Evolutionary conservation across 495 filamentous ascomycete species (phyloP).

Genomic region (Neurospora sp.): DNA sequence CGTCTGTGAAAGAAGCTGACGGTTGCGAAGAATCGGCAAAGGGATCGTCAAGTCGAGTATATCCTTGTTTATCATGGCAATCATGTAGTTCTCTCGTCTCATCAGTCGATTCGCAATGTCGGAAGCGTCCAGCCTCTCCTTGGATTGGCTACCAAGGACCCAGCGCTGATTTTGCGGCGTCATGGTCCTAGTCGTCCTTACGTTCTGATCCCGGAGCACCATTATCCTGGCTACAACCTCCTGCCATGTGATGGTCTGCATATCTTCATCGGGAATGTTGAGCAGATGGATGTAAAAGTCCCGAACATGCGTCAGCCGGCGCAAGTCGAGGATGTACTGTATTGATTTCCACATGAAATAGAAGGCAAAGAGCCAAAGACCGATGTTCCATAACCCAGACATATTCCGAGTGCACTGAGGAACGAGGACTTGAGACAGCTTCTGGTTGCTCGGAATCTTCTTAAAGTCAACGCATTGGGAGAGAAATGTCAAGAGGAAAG

Average conservation of each 20-base stretch:
- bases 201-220: slow-evolving; percentile 76
- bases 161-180: slow-evolving; percentile 41
- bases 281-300: slow-evolving; percentile 85
- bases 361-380: slow-evolving; percentile 79
- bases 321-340: slow-evolving; percentile 64
- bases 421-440: slow-evolving; percentile 65
- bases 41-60: slow-evolving; percentile 79
- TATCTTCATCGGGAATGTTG: slow-evolving; percentile 79
- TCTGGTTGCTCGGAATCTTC: slow-evolving; percentile 63
- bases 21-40: slow-evolving; percentile 69
- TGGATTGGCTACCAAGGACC: slow-evolving; percentile 75
- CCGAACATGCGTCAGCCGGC: slow-evolving; percentile 65
- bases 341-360: slow-evolving; percentile 77
- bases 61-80: slow-evolving; percentile 94
- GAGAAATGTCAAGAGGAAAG: slow-evolving; percentile 75
- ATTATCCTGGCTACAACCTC: slow-evolving; percentile 85
- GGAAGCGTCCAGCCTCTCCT: slow-evolving; percentile 90
- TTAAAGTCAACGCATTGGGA: slow-evolving; percentile 79
- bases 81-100: slow-evolving; percentile 93
- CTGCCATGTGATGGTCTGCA: slow-evolving; percentile 96
- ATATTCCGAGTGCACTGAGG: slow-evolving; percentile 79
- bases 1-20: slow-evolving; percentile 69
- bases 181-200: slow-evolving; percentile 60
- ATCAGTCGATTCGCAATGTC: slow-evolving; percentile 96
- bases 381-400: slow-evolving; percentile 66